Base-by-base conservation (phyloP, 495 filamentous ascomycete genomes). In the Aspergillus homomorphus region DNA sequence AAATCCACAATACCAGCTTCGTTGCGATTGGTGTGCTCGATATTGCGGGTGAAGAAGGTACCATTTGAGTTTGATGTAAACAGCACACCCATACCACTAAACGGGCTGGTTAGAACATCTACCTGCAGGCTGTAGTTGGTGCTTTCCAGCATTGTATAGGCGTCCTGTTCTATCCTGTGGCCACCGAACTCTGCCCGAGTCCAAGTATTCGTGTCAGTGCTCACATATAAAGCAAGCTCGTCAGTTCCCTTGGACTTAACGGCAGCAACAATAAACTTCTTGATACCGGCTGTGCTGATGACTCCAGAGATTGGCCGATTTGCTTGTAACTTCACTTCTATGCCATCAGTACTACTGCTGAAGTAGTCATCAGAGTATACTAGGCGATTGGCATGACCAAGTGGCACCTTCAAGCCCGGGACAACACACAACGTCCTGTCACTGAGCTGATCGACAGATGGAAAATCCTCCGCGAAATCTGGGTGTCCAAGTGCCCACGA, bases 41-140 rank as follows among this genome's bases (percentile, higher is more conserved):
- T 84, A 67, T 96, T 96, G 54, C 87, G 83, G 0, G 84, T 91
- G 70, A 97, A 98, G 68, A 95, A 96, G 2, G 92, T 96, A 45
- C 94, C 94, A 66, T 97, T 94, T 19, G 90, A 96, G 63, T 98
- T 98, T 66, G 93, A 97, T 9, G 89, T 93, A 63, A 95, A 90
- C 19, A 97, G 78, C 2, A 88, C 83, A 21, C 94, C 94, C 82
- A 96, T 90, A 5, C 88, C 85, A 38, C 76, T 83, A 16, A 2
- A 75, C 76, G 28, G 78, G 73, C 58, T 68, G 68, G 86, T 89
- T 78, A 91, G 84, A 60, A 98, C 92, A 77, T 98, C 92, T 43
- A 98, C 85, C 70, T 97, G 92, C 59, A 98, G 90, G 75, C 92
- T 96, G 77, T 98, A 96, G 62, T 96, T 90, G 18, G 94, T 97